A percentile compares a stretch with the other conserved stretches of the same genome.
phyloP scores from a whole-genome alignment of 2,329 filamentous ascomycete species.

The Ceratocystiopsis brevicomis region DNA sequence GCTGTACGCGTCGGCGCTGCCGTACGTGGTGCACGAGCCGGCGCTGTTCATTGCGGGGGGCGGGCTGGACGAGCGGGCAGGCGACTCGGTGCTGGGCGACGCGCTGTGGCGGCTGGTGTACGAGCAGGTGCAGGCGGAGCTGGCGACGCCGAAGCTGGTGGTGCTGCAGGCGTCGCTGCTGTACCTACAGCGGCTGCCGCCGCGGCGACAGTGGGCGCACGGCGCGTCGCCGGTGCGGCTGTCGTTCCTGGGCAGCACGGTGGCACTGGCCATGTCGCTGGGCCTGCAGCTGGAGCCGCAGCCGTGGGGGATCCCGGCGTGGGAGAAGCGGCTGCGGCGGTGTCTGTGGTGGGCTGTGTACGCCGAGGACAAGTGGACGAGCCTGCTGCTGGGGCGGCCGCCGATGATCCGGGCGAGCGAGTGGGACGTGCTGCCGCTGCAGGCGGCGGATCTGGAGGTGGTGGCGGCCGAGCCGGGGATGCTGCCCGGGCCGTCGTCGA shows the following conservation, averaged over 20 bases:
- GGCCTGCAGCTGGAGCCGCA: not conserved
- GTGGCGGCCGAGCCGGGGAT: no score
- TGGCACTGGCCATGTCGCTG: not conserved
- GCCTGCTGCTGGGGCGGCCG: not conserved
- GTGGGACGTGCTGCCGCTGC: not conserved
- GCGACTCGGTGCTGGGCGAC: no score
- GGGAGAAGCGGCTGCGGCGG: not conserved
- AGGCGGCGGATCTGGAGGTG: no score
- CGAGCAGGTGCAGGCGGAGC: not conserved
- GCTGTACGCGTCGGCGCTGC: not conserved
- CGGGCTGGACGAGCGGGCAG: no score
- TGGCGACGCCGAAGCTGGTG: not conserved
- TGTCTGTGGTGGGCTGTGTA: not conserved
- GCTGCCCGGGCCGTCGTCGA: no score
- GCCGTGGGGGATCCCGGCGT: not conserved
- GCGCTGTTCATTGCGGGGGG: not conserved
- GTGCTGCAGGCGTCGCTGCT: no score
- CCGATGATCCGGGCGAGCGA: not conserved
- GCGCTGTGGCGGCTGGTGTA: not conserved
- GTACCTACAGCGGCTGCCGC: not conserved
- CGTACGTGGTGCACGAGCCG: not conserved
- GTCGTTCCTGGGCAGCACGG: not conserved
- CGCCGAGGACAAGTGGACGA: not conserved
- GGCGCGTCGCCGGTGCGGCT: not conserved
- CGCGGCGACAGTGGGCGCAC: not conserved